Conservation (phyloP, 345 rosid species). For the Bruguiera gymnorhiza region DNA sequence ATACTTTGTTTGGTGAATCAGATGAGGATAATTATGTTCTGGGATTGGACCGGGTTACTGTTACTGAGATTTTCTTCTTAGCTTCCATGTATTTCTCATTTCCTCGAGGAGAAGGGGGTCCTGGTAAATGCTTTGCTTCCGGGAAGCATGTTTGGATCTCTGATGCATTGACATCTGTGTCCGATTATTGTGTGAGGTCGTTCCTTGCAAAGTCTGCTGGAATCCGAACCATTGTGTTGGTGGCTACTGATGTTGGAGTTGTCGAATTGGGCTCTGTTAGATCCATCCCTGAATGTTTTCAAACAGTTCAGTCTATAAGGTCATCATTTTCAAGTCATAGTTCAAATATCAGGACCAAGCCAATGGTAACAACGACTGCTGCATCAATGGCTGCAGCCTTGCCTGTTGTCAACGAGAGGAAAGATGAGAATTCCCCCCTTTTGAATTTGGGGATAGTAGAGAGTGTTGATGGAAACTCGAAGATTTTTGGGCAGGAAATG, state of each 20-base stretch:
- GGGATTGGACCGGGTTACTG: conserved; percentile 83
- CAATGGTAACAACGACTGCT: conserved; percentile 7
- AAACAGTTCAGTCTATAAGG: conserved; percentile 51
- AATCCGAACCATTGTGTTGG: conserved; percentile 73
- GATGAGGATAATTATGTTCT: conserved; percentile 85
- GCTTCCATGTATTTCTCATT: conserved; percentile 99
- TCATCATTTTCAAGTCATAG: conserved; percentile 45
- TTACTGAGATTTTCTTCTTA: conserved; percentile 87
- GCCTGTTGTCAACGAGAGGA: conserved; percentile 37
- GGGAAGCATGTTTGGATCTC: conserved; percentile 75
- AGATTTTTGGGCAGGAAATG: conserved; percentile 81
- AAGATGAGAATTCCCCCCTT: conserved; percentile 40
- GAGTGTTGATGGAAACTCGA: conserved; percentile 49
- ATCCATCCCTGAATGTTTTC: conserved; percentile 64
- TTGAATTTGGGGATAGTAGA: conserved; percentile 40
- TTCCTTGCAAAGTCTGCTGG: conserved; percentile 79
- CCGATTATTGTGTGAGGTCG: conserved; percentile 84
- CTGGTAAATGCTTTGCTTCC: conserved; percentile 77
- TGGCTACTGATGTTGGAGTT: conserved; percentile 85
- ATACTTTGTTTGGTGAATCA: conserved; percentile 72
- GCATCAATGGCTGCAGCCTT: conserved; percentile 6
- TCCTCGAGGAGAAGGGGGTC: conserved; percentile 83
- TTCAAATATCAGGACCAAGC: conserved; percentile 35
- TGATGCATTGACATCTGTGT: conserved; percentile 41
- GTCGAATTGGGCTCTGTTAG: conserved; percentile 93